phyloP scores from a whole-genome alignment of 768 basidiomycete genomes.

The Rhodocollybia butyracea region DNA sequence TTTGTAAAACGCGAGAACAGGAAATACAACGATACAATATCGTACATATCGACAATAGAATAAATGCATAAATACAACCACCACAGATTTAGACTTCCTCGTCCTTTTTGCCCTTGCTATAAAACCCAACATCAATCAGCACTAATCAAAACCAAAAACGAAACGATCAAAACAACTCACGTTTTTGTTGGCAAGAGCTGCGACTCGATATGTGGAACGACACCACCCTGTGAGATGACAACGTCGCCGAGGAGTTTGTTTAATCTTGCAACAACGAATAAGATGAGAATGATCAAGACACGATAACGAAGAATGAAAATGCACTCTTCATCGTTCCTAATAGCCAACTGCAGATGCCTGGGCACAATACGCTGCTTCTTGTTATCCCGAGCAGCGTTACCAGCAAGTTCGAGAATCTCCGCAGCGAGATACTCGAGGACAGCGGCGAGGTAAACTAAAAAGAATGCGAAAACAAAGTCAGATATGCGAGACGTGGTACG shows the following conservation, averaged over 20 bases:
- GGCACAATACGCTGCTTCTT: slow-evolving; percentile 80
- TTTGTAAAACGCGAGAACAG: no score
- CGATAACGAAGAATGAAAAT: slow-evolving; percentile 7
- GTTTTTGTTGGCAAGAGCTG: slow-evolving; percentile 28
- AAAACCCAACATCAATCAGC: neutral
- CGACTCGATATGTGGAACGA: slow-evolving; percentile 48
- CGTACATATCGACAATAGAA: neutral
- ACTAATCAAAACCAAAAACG: neutral
- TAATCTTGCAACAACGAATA: slow-evolving; percentile 27
- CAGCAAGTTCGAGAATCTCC: slow-evolving; percentile 46
- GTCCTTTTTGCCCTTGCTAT: slow-evolving; percentile 10
- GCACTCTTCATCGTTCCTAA: slow-evolving; percentile 68
- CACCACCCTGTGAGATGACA: slow-evolving; percentile 71
- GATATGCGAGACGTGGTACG: neutral
- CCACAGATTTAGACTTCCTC: neutral
- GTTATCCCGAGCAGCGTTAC: slow-evolving; percentile 63
- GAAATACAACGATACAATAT: no score
- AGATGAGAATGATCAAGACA: neutral
- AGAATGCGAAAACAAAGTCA: neutral
- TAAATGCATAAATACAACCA: neutral
- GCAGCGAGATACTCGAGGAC: slow-evolving; percentile 7
- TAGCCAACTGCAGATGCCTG: slow-evolving; percentile 73
- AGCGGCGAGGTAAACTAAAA: slow-evolving; percentile 6
- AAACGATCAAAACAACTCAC: slow-evolving; percentile 2
- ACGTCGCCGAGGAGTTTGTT: slow-evolving; percentile 68